Evolutionary conservation across 345 rosid species (phyloP).

Genomic region (Dimocarpus longan): DNA sequence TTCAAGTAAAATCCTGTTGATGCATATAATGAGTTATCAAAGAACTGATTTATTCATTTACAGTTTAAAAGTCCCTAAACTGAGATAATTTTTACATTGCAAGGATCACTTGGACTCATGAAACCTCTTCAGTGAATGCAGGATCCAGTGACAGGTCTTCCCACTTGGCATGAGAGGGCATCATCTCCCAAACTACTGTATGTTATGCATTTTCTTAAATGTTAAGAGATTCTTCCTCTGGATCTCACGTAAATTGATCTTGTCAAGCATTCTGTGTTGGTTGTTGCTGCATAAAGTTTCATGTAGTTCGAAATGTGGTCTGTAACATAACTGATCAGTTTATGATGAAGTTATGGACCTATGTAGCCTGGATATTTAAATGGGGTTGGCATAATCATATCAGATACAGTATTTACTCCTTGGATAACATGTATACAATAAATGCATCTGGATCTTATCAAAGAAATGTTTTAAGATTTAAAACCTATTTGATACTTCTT

Average conservation of each 20-base stretch:
- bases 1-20: slow-evolving; percentile 1
- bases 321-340: background rate
- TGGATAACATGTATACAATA: background rate
- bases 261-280: background rate
- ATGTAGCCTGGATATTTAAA: background rate
- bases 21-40: background rate
- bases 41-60: background rate
- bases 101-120: background rate
- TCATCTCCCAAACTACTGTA: slow-evolving; percentile 73
- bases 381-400: background rate
- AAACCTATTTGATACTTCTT: background rate
- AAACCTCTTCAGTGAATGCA: slow-evolving; percentile 38
- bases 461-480: background rate
- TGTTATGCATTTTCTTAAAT: slow-evolving; percentile 33
- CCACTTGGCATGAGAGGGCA: slow-evolving; percentile 64
- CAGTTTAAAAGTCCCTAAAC: slow-evolving; percentile 1
- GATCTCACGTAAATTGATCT: background rate
- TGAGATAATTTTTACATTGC: slow-evolving; percentile 1
- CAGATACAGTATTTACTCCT: background rate
- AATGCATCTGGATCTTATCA: background rate
- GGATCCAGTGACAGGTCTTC: slow-evolving; percentile 92
- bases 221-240: background rate
- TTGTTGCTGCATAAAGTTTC: background rate
- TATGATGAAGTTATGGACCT: background rate
- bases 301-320: background rate